Conservation (phyloP, 2,329 filamentous ascomycete genomes). For the Aspergillus quadrilineatus region DNA sequence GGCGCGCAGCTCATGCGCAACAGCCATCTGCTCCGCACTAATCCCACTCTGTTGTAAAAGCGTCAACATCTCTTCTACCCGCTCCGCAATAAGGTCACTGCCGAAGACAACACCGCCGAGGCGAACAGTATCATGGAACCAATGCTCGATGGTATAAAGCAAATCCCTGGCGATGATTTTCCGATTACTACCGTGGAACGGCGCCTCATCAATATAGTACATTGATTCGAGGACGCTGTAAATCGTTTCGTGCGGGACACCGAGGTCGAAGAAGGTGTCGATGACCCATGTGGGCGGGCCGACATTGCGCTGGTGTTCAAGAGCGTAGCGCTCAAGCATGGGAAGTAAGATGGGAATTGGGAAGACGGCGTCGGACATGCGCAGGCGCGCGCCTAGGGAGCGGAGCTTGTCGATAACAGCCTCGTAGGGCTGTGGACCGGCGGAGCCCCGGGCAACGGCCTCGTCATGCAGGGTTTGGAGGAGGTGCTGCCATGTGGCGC, state of each 20-base stretch:
- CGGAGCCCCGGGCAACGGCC: constrained; percentile 43
- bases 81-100: constrained; percentile 56
- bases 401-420: constrained; percentile 55
- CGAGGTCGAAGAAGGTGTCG: constrained; percentile 64
- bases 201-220: constrained; percentile 66
- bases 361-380: constrained; percentile 57
- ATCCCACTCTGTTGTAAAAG: constrained; percentile 48
- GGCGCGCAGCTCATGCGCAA: constrained; percentile 42
- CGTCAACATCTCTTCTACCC: constrained; percentile 46
- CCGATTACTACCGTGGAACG: constrained; percentile 60
- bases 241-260: constrained; percentile 61
- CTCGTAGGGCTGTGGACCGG: constrained; percentile 47
- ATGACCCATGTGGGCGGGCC: constrained; percentile 59
- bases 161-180: constrained; percentile 61
- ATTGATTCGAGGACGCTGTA: constrained; percentile 63
- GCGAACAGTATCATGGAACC: constrained; percentile 59
- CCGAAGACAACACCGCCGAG: constrained; percentile 59
- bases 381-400: constrained; percentile 56
- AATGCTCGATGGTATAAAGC: constrained; percentile 59
- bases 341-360: constrained; percentile 55
- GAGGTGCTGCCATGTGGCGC: constrained; percentile 78
- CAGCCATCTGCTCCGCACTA: constrained; percentile 38
- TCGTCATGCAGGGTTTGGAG: constrained; percentile 68
- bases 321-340: constrained; percentile 55
- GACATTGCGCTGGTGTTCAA: constrained; percentile 50